Conservation (phyloP, 805 yeast genomes). For the Saccharomycodes ludwigii region DNA sequence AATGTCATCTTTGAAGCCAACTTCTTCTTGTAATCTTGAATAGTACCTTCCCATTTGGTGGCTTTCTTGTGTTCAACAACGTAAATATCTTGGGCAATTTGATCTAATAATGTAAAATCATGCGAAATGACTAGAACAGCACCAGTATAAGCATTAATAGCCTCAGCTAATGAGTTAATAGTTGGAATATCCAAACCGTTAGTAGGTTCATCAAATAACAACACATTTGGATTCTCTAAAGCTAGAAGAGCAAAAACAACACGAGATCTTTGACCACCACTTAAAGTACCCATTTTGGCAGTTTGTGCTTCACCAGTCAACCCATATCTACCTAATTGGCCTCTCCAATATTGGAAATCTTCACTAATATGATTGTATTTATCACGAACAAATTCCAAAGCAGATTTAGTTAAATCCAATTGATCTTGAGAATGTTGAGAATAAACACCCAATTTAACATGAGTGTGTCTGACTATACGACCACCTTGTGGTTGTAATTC, state of each 20-base stretch:
- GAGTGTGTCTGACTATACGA: slow-evolving; percentile 94
- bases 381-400: slow-evolving; percentile 94
- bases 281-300: slow-evolving; percentile 93
- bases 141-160: slow-evolving; percentile 88
- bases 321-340: slow-evolving; percentile 95
- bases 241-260: slow-evolving; percentile 96
- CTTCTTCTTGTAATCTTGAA: slow-evolving; percentile 84
- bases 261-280: slow-evolving; percentile 99
- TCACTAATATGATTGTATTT: slow-evolving; percentile 82
- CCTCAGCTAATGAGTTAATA: slow-evolving; percentile 94
- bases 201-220: slow-evolving; percentile 97
- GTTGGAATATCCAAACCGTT: slow-evolving; percentile 98
- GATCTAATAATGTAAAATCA: slow-evolving; percentile 95
- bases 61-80: slow-evolving; percentile 95
- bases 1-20: slow-evolving; percentile 84
- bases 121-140: slow-evolving; percentile 98
- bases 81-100: slow-evolving; percentile 92
- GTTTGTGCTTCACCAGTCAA: slow-evolving; percentile 98
- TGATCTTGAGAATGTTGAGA: slow-evolving; percentile 99
- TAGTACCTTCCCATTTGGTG: slow-evolving; percentile 90
- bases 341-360: slow-evolving; percentile 98
- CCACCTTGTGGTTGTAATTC: slow-evolving; percentile 80
- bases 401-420: slow-evolving; percentile 87
- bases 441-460: slow-evolving; percentile 95
- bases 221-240: slow-evolving; percentile 86